These are phyloP conservation scores for Aspergillus bombycis DNA, from an alignment of 2,329 filamentous ascomycete species.

Conservation along the genomic window DNA sequence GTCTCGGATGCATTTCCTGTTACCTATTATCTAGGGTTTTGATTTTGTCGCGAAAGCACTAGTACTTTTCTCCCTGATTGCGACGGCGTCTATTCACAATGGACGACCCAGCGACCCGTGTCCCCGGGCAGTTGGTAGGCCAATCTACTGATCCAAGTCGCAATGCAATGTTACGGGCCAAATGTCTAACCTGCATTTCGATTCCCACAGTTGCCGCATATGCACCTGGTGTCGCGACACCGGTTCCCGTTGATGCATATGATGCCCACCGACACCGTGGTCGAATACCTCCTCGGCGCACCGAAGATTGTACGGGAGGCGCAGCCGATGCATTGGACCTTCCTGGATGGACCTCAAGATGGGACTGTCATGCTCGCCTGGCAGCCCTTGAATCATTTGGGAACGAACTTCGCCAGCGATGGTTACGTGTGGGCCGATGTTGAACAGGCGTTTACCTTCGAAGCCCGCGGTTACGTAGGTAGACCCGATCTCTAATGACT, in stretches of 20 bases:
- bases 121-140: constrained; percentile 50
- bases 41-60: constrained; percentile 20
- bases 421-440: constrained; percentile 88
- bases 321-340: constrained; percentile 91
- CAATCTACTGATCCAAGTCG: constrained; percentile 13
- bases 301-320: constrained; percentile 83
- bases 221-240: constrained; percentile 85
- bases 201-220: constrained; percentile 71
- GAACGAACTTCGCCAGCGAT: constrained; percentile 80
- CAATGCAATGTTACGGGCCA: constrained; percentile 1
- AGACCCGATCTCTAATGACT: not conserved
- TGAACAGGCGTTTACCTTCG: constrained; percentile 76
- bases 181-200: constrained; percentile 18
- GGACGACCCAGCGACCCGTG: constrained; percentile 51
- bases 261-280: constrained; percentile 74
- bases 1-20: constrained; percentile 18
- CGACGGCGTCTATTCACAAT: constrained; percentile 36
- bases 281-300: constrained; percentile 80
- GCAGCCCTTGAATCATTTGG: constrained; percentile 76
- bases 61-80: constrained; percentile 8
- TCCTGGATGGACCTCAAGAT: constrained; percentile 79
- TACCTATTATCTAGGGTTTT: not conserved
- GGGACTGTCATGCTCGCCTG: constrained; percentile 83
- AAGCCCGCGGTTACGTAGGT: constrained; percentile 69
- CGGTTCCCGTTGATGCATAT: constrained; percentile 75